Evolutionary conservation across 2,329 filamentous ascomycete genomes (phyloP), one percentile per base, ranked within the genome.

Genomic region (Trichophyton simii): DNA sequence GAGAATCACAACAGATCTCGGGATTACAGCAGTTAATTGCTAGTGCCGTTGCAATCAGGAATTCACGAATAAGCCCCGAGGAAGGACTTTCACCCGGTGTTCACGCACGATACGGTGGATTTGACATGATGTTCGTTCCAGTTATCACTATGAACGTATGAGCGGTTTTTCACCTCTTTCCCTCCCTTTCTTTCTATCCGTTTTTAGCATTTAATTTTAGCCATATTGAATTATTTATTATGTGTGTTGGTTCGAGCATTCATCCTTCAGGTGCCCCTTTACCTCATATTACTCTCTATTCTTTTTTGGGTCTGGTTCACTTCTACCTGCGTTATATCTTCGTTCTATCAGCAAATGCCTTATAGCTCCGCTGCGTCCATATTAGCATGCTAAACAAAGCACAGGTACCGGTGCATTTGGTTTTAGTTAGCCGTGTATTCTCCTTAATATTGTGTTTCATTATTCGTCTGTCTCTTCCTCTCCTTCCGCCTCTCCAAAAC

Each of bases 11-110:
- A 36, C 64, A 65, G 57, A 64, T 66, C 18, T 25, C 46, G 31
- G 59, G 61, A 1, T 48, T 65, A 34, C 65, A 64, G 57, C 63
- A 66, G 34, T 60, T 66, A 22, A 60, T 66, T 57, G 64, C 58
- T 18, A 63, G 61, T 18, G 65, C 65, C 22, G 44, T 63, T 9
- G 50, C 61, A 8, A 25, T 64, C 11, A 57, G 50, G 42, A 28
- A 55, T 22, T 52, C 58, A 25, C 60, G 20, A 3, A 38, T 31
- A 25, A 31, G 54, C n/a, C 58, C 60, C n/a, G 15, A 60, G 2
- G 13, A 13, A 11, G 34, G 48, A 11, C 38, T 36, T 25, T 38
- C 57, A 2, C 57, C 57, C 3, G 42, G 38, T 22, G 38, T 41
- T 20, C 20, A 25, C 28, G 34, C 20, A 25, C 42, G 57, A 42